A percentile compares a stretch with the other conserved stretches of the same genome.
Evolutionary conservation across 2,329 filamentous ascomycete species (phyloP).

Genomic region (Berkeleyomyces basicola): DNA sequence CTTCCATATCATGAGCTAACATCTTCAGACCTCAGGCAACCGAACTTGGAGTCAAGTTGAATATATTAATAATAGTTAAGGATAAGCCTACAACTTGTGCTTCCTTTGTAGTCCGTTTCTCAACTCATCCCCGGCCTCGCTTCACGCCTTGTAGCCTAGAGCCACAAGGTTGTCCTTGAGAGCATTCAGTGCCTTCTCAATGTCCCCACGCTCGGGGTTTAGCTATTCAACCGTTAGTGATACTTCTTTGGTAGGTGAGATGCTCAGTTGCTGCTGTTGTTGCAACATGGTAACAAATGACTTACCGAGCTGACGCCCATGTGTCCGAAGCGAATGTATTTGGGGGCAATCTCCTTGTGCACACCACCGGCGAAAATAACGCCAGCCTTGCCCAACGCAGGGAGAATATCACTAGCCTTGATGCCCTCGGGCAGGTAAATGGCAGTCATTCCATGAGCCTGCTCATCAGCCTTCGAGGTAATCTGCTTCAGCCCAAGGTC

Average conservation of each 20-base stretch:
- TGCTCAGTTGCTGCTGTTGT: not conserved
- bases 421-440: slow-evolving; percentile 84
- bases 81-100: slow-evolving; percentile 1
- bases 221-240: slow-evolving; percentile 27
- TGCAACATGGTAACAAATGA: slow-evolving; percentile 17
- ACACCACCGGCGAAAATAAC: slow-evolving; percentile 90
- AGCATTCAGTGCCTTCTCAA: slow-evolving; percentile 68
- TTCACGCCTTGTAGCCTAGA: slow-evolving; percentile 37
- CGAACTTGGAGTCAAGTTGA: not conserved
- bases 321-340: slow-evolving; percentile 91
- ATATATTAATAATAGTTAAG: not conserved
- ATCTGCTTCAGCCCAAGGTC: slow-evolving; percentile 78
- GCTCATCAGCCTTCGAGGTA: slow-evolving; percentile 69
- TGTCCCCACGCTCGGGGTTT: slow-evolving; percentile 61
- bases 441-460: slow-evolving; percentile 95
- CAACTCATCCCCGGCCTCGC: slow-evolving; percentile 3
- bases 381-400: slow-evolving; percentile 68
- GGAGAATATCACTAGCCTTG: slow-evolving; percentile 65
- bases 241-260: not conserved
- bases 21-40: not conserved
- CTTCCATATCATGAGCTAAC: not conserved
- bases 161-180: slow-evolving; percentile 60
- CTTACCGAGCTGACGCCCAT: slow-evolving; percentile 85
- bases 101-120: not conserved
- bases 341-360: slow-evolving; percentile 85